phyloP scores from a whole-genome alignment of 768 basidiomycete species.

The Rhizopogon vulgaris region DNA sequence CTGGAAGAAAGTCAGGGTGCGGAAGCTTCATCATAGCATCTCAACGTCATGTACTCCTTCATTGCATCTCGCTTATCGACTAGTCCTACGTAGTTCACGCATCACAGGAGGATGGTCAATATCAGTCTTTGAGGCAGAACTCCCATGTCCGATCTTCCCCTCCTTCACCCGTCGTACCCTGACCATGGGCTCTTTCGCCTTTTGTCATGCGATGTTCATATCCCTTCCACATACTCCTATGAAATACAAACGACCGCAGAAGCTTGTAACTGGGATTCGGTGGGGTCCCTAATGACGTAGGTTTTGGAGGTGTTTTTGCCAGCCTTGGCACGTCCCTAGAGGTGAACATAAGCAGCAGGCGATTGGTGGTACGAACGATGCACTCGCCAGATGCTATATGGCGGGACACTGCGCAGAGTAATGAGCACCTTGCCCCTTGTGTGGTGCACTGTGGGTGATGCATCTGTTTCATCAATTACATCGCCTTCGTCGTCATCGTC shows the following conservation, averaged over 20 bases:
- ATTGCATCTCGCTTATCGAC: background rate
- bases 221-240: conserved; percentile 64
- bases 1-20: conserved; percentile 44
- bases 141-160: conserved; percentile 88
- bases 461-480: conserved; percentile 12
- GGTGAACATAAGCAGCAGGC: conserved; percentile 4
- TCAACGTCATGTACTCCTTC: background rate
- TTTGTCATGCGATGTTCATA: conserved; percentile 96
- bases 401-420: conserved; percentile 78
- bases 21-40: conserved; percentile 16
- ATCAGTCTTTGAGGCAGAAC: conserved; percentile 47
- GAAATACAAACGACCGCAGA: conserved; percentile 77
- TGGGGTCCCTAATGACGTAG: conserved; percentile 35
- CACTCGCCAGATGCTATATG: conserved; percentile 81
- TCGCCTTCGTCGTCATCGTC: conserved; percentile 44
- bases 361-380: conserved; percentile 1
- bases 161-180: conserved; percentile 61
- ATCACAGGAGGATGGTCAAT: background rate
- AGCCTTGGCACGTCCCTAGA: conserved; percentile 70
- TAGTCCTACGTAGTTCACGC: conserved; percentile 5
- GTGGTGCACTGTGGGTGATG: background rate
- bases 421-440: conserved; percentile 73
- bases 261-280: conserved; percentile 65
- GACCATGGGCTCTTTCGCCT: conserved; percentile 67
- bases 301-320: conserved; percentile 66